Conservation (phyloP, 2,329 filamentous ascomycete species). For the Trematosphaeria pertusa region DNA sequence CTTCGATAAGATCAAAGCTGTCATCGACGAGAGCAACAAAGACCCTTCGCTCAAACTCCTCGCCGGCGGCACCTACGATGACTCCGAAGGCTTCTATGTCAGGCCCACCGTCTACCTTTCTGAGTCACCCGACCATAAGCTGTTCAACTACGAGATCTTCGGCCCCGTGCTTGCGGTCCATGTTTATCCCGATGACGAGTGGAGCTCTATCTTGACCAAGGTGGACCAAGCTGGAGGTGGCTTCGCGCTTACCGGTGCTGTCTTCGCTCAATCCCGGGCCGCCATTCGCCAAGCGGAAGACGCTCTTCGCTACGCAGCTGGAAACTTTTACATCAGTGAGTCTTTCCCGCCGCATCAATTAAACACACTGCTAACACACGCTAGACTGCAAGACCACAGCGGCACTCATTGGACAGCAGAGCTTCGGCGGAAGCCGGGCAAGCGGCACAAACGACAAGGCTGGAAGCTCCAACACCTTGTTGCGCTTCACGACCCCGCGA, state of each 20-base stretch:
- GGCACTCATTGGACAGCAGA: conserved; percentile 55
- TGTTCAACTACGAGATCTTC: conserved; percentile 80
- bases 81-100: conserved; percentile 79
- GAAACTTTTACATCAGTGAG: conserved; percentile 79
- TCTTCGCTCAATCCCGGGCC: conserved; percentile 73
- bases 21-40: conserved; percentile 77
- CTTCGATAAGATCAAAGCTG: conserved; percentile 77
- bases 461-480: conserved; percentile 57
- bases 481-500: conserved; percentile 61
- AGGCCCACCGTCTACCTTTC: conserved; percentile 81
- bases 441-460: conserved; percentile 64
- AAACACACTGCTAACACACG: conserved; percentile 7
- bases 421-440: conserved; percentile 59
- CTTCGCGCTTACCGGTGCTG: conserved; percentile 76
- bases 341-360: background rate
- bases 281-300: conserved; percentile 73
- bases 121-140: conserved; percentile 72
- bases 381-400: conserved; percentile 37
- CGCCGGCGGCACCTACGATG: conserved; percentile 76
- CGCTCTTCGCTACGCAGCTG: conserved; percentile 72
- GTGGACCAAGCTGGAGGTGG: conserved; percentile 69
- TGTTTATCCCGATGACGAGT: conserved; percentile 73
- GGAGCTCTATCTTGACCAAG: conserved; percentile 61
- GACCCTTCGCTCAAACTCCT: conserved; percentile 75
- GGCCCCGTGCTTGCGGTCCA: conserved; percentile 77